Conservation (phyloP, 2,329 filamentous ascomycete species). For the Lecanoromycetidae sp. region DNA sequence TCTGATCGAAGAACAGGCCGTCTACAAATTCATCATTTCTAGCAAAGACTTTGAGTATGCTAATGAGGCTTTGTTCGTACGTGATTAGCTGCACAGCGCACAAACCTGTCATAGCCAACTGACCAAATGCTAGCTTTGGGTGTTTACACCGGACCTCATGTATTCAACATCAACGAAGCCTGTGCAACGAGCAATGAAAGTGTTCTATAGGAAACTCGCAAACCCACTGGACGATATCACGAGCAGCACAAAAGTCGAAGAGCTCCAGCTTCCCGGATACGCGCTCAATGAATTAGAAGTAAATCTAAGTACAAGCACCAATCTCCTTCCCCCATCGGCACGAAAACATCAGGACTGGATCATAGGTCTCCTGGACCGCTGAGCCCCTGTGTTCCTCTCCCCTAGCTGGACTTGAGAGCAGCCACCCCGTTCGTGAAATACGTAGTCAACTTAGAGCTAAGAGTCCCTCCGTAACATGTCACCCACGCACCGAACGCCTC, state of each 20-base stretch:
- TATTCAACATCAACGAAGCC: constrained; percentile 12
- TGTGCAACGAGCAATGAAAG: constrained; percentile 17
- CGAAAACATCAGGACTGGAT: constrained; percentile 14
- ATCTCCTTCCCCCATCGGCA: constrained; percentile 12
- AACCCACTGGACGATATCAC: constrained; percentile 6
- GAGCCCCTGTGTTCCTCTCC: neutral
- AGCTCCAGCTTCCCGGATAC: constrained; percentile 13
- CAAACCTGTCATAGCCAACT: no score
- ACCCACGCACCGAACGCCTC: constrained; percentile 44
- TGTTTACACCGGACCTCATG: constrained; percentile 15
- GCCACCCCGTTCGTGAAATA: constrained; percentile 40
- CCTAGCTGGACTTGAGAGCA: constrained; percentile 26
- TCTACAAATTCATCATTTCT: constrained; percentile 44
- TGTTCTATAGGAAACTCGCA: constrained; percentile 13
- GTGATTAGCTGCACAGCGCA: constrained; percentile 6
- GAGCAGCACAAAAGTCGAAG: constrained; percentile 13
- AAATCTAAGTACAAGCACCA: constrained; percentile 10
- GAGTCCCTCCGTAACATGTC: constrained; percentile 41
- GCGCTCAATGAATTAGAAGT: constrained; percentile 9
- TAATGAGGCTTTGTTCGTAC: constrained; percentile 28
- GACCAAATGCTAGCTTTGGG: constrained; percentile 18
- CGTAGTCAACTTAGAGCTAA: constrained; percentile 33
- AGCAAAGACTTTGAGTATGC: constrained; percentile 19
- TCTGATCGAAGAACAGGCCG: constrained; percentile 43
- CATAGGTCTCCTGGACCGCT: constrained; percentile 16